phyloP scores from a whole-genome alignment of 441 rosid genomes.

The Geranium incanum region DNA sequence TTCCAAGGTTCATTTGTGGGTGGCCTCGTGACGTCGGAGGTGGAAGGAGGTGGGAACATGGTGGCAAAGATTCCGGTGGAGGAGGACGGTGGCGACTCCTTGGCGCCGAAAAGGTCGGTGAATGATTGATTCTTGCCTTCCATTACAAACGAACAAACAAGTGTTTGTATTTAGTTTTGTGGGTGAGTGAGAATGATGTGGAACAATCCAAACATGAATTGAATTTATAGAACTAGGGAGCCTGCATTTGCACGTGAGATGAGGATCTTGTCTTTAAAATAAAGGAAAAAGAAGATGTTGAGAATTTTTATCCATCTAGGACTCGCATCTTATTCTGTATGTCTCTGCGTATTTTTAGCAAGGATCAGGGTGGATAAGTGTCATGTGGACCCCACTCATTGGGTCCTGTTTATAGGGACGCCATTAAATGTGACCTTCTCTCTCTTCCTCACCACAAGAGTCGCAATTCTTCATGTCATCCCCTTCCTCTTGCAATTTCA shows the following conservation, averaged over 20 bases:
- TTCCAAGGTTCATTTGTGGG: too few relatives aligned
- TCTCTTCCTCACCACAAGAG: not conserved
- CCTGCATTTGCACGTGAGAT: too few relatives aligned
- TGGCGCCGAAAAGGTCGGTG: conserved; percentile 62
- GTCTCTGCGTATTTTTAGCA: too few relatives aligned
- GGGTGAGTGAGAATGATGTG: too few relatives aligned
- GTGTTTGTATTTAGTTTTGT: too few relatives aligned
- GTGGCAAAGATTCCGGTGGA: conserved; percentile 55
- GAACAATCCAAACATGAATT: too few relatives aligned
- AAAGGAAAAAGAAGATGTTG: not conserved
- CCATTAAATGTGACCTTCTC: not conserved
- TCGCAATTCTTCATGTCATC: not conserved
- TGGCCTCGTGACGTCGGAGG: not conserved
- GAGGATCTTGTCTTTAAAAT: not conserved
- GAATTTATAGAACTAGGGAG: too few relatives aligned
- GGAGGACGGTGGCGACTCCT: conserved; percentile 38
- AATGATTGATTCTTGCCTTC: conserved; percentile 45
- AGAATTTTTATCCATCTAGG: not conserved
- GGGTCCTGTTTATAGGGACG: too few relatives aligned
- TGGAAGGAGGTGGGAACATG: conserved; percentile 51
- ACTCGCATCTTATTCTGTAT: too few relatives aligned
- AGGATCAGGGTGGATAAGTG: not conserved
- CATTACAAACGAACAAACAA: conserved; percentile 25
- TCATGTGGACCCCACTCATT: not conserved
- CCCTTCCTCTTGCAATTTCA: not conserved